Conservation (phyloP, 805 yeast genomes). For the Torulaspora maleeae region DNA sequence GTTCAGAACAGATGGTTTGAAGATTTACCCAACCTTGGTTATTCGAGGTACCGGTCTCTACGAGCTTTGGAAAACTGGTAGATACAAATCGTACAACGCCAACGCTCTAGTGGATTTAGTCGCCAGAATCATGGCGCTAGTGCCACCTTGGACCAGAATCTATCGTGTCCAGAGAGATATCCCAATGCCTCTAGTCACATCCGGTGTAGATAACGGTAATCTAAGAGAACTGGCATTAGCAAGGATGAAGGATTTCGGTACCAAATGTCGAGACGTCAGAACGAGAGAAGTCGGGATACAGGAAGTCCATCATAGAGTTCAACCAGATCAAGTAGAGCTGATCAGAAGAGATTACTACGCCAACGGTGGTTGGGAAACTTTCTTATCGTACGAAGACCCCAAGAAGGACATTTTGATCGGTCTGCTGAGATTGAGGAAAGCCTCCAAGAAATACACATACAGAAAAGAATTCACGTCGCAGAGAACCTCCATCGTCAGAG, state of each 20-base stretch:
- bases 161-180: conserved; percentile 98
- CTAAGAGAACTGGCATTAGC: conserved; percentile 92
- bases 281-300: conserved; percentile 98
- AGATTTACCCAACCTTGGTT: conserved; percentile 91
- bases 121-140: conserved; percentile 91
- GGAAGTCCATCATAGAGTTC: conserved; percentile 94
- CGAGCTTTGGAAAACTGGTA: conserved; percentile 95
- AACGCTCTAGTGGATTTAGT: conserved; percentile 90
- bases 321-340: conserved; percentile 94
- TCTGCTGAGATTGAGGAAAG: conserved; percentile 77
- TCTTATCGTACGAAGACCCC: conserved; percentile 93
- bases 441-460: conserved; percentile 83
- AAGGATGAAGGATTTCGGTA: conserved; percentile 97
- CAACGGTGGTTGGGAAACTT: conserved; percentile 98
- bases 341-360: conserved; percentile 95
- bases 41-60: conserved; percentile 96
- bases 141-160: conserved; percentile 99
- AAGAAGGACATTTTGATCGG: conserved; percentile 94
- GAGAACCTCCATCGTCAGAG: conserved; percentile 92
- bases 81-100: conserved; percentile 91
- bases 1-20: conserved; percentile 94
- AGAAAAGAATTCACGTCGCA: conserved; percentile 81
- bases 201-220: conserved; percentile 98
- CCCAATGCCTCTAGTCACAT: conserved; percentile 96
- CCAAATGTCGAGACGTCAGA: conserved; percentile 91